Evolutionary conservation across 352 stramenopile genomes (phyloP), one percentile per base, ranked within the genome.

Genomic region (Phytophthora europaea): DNA sequence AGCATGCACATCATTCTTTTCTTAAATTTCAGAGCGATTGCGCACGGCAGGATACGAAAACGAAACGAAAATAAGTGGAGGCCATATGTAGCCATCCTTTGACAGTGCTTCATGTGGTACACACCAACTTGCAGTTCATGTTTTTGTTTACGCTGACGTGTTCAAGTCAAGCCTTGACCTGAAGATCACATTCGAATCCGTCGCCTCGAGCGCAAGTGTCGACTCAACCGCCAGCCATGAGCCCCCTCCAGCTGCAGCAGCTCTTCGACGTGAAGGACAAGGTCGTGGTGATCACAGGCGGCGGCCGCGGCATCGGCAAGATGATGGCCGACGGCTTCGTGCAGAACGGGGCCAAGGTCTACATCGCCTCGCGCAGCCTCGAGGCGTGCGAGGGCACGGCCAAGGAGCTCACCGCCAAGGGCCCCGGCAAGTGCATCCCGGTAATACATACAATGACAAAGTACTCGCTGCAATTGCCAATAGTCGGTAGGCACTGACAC

Each of bases 251-350:
- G 7, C 66, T 78, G 1, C 59, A 57, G 28, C 70, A 55, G 23
- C 68, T 82, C 43, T 82, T 75, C 61, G 67, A 76, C 65, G 83
- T 95, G 31, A 81, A 86, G 73, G 76, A 76, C 73, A 92, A 93
- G 69, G 72, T 91, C 31, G 94, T 99, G 18, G 75, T 99, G n/a
- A 89, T 99, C 66, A 99, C 96, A 26, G 97, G 97, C 65, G 97
- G 97, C 59, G 95, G 90, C 34, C 85, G 93, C 40, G 97, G 96
- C 48, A 99, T 99, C 76, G 97, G 97, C 59, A 88, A 94, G 72
- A 99, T 99, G 96, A 98, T 99, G 74, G 94, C 96, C 56, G 90
- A 97, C 72, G 93, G 92, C 31, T 99, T 98, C 83, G 87, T 95
- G 34, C 73, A 85, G 62, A 98, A 98, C 65, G 90, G 94, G 62